These are phyloP conservation scores for Cladophialophora immunda DNA, from an alignment of 2,329 filamentous ascomycete species.

Conservation along the genomic window DNA sequence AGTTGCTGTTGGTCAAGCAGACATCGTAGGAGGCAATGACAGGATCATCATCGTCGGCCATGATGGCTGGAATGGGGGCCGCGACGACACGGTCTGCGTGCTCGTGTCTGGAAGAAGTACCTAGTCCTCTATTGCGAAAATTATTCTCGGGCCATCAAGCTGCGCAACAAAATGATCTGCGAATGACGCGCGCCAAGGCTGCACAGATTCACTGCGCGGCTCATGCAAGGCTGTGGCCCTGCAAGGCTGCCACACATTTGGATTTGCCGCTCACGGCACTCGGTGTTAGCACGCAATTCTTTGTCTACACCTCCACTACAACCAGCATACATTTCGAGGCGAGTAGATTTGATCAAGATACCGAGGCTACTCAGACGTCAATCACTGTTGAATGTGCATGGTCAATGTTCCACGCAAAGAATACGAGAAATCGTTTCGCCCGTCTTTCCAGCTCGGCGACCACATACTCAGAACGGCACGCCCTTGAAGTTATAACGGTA, in stretches of 20 bases:
- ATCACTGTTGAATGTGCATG: neutral
- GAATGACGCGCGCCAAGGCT: slow-evolving; percentile 1
- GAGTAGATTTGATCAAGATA: neutral
- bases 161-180: neutral
- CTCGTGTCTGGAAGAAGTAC: no score
- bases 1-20: slow-evolving; percentile 72
- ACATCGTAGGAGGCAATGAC: slow-evolving; percentile 81
- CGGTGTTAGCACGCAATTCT: neutral
- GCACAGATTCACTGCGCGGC: neutral
- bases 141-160: neutral
- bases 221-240: neutral
- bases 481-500: neutral
- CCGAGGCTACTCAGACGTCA: neutral
- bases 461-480: neutral
- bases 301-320: neutral
- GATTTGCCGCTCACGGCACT: neutral
- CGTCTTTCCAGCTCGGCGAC: no score
- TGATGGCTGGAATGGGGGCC: neutral
- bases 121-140: neutral
- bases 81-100: neutral
- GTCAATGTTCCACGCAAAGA: neutral
- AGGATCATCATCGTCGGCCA: slow-evolving; percentile 63
- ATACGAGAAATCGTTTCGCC: neutral
- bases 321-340: neutral
- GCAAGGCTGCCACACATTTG: neutral